These are phyloP conservation scores for Colletotrichum sp. DNA, from an alignment of 2,329 filamentous ascomycete genomes.

Conservation along the genomic window DNA sequence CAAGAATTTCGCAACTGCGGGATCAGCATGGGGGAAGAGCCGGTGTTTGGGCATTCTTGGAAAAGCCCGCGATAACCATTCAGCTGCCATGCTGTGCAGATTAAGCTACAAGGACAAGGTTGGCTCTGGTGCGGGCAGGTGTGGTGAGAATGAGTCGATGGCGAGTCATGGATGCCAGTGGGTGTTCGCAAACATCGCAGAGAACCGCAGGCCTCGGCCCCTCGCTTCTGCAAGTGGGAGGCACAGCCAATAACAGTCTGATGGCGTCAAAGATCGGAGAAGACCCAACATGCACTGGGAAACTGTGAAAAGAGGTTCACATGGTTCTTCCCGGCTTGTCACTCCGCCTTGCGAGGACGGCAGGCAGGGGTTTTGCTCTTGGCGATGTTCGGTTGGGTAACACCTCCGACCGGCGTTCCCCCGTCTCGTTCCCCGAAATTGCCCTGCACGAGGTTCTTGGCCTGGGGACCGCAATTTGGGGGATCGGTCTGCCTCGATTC, in stretches of 20 bases:
- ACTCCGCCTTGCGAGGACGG: neutral
- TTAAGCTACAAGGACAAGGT: conserved; percentile 11
- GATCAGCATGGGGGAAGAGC: neutral
- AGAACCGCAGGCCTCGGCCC: neutral
- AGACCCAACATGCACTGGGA: neutral
- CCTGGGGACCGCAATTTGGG: neutral
- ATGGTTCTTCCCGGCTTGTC: neutral
- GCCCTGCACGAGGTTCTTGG: neutral
- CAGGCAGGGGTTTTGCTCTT: neutral
- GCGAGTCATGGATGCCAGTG: conserved; percentile 1
- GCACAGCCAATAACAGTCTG: neutral
- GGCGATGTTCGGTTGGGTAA: neutral
- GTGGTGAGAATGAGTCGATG: neutral
- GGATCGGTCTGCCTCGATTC: neutral
- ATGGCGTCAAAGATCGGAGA: neutral
- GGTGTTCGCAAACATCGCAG: neutral
- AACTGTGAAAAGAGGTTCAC: neutral
- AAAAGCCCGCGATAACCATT: neutral
- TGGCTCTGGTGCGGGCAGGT: neutral
- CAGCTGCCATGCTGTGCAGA: neutral
- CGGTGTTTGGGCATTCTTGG: neutral
- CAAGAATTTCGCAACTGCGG: neutral
- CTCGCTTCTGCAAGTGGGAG: neutral
- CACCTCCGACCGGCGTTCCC: neutral
- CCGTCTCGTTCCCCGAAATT: neutral